These are phyloP conservation scores for Anacardium occidentale DNA, from an alignment of 345 rosid species.

Conservation along the genomic window DNA sequence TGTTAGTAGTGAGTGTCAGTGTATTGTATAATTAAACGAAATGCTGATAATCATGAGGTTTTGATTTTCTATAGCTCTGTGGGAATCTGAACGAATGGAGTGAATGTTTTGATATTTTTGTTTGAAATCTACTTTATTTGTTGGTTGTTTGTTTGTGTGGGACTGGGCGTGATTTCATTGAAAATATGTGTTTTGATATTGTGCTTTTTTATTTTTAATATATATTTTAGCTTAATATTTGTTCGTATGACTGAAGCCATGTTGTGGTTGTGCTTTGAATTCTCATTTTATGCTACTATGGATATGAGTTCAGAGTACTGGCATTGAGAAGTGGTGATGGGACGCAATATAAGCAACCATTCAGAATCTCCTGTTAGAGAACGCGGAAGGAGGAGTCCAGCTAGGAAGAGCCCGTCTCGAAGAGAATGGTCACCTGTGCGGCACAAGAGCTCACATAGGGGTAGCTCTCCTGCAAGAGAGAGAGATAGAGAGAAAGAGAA, in stretches of 20 bases:
- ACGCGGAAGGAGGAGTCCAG: slow-evolving; percentile 27
- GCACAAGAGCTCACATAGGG: slow-evolving; percentile 41
- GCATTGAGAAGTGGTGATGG: slow-evolving; percentile 37
- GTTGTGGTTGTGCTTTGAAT: background rate
- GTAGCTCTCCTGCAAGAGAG: slow-evolving; percentile 39
- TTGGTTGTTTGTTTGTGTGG: background rate
- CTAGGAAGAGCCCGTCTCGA: slow-evolving; percentile 26
- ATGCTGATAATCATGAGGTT: background rate
- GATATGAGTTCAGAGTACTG: slow-evolving; percentile 2
- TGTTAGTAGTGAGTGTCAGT: background rate
- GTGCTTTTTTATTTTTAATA: no score
- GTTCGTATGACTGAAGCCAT: background rate
- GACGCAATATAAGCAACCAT: slow-evolving; percentile 33
- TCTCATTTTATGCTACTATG: slow-evolving; percentile 3
- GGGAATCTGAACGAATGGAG: background rate
- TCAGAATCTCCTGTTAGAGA: slow-evolving; percentile 47
- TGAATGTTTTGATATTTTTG: background rate
- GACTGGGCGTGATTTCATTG: background rate
- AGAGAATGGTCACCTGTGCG: slow-evolving; percentile 46
- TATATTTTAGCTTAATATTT: no score
- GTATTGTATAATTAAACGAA: background rate
- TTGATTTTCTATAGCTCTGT: background rate
- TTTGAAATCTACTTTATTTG: no score
- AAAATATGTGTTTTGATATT: background rate
- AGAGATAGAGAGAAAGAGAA: slow-evolving; percentile 43